Conservation (phyloP, 2,329 filamentous ascomycete genomes). For the Malbranchea cinnamomea region DNA sequence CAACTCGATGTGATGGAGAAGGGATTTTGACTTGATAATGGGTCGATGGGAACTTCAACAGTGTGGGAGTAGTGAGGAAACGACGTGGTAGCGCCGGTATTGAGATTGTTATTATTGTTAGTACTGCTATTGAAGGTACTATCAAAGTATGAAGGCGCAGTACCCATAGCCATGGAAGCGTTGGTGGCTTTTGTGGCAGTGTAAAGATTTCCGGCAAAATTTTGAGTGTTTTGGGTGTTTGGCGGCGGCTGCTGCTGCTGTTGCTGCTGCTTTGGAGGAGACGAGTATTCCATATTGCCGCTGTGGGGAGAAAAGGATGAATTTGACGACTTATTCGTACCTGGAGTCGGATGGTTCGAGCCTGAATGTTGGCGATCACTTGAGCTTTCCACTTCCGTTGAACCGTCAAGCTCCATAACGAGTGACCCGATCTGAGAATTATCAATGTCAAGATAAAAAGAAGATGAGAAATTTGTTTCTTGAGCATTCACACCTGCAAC, state of each 20-base stretch:
- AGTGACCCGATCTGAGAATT: slow-evolving; percentile 7
- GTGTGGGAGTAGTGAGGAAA: slow-evolving; percentile 10
- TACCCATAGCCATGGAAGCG: not conserved
- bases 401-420: slow-evolving; percentile 20
- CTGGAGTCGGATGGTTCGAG: slow-evolving; percentile 23
- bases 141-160: not conserved
- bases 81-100: slow-evolving; percentile 8
- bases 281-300: slow-evolving; percentile 16
- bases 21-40: slow-evolving; percentile 12
- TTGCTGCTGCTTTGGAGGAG: slow-evolving; percentile 14
- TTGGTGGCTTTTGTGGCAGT: not conserved
- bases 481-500: too few relatives aligned
- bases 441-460: too few relatives aligned
- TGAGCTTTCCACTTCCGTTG: slow-evolving; percentile 15
- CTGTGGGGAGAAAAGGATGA: slow-evolving; percentile 19
- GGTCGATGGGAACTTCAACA: slow-evolving; percentile 10
- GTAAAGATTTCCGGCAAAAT: not conserved
- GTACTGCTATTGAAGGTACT: slow-evolving; percentile 2
- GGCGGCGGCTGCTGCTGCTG: slow-evolving; percentile 6
- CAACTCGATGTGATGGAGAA: slow-evolving; percentile 17
- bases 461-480: too few relatives aligned
- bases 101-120: slow-evolving; percentile 6
- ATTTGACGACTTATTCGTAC: slow-evolving; percentile 22
- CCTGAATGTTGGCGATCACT: slow-evolving; percentile 18
- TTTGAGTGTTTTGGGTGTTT: not conserved